Conservation (phyloP, 2,329 filamentous ascomycete genomes). For the Shiraia sp. region DNA sequence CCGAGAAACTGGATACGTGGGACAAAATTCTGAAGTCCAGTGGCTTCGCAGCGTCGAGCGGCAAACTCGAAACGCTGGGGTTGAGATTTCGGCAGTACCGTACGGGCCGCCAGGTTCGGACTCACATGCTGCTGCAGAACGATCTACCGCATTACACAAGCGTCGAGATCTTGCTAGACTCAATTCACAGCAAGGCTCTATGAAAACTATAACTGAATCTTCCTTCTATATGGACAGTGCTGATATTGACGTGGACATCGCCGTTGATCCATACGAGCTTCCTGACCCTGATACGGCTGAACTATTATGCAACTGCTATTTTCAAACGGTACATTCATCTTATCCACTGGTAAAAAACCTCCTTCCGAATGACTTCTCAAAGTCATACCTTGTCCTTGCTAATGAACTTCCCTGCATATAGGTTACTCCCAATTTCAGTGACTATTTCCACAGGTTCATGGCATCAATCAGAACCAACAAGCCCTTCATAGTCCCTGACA, state of each 20-base stretch:
- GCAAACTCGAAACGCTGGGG: conserved; percentile 13
- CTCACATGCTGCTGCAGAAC: conserved; percentile 9
- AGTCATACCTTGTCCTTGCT: too few species aligned
- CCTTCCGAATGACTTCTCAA: too few species aligned
- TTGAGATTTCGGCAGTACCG: conserved; percentile 12
- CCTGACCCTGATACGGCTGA: conserved; percentile 38
- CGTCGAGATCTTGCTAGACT: conserved; percentile 12
- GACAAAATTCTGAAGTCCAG: conserved; percentile 40
- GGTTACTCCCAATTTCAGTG: conserved; percentile 24
- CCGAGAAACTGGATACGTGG: conserved; percentile 39
- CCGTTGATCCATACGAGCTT: conserved; percentile 33
- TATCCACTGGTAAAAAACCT: conserved; percentile 26
- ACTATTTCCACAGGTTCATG: conserved; percentile 23
- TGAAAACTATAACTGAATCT: conserved; percentile 25
- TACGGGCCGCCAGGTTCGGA: conserved; percentile 26
- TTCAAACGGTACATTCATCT: conserved; percentile 40
- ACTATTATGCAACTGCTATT: conserved; percentile 41
- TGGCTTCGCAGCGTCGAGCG: conserved; percentile 37
- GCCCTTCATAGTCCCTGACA: conserved; percentile 15
- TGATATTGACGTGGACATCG: conserved; percentile 26
- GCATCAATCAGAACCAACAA: conserved; percentile 7
- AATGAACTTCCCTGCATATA: too few species aligned
- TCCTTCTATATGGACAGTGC: conserved; percentile 44
- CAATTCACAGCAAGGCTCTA: conserved; percentile 8
- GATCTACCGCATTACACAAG: conserved; percentile 23